A percentile compares a stretch with the other conserved stretches of the same genome.
Conservation (phyloP, 169 alveolate genomes). For the Plasmodium malariae region DNA sequence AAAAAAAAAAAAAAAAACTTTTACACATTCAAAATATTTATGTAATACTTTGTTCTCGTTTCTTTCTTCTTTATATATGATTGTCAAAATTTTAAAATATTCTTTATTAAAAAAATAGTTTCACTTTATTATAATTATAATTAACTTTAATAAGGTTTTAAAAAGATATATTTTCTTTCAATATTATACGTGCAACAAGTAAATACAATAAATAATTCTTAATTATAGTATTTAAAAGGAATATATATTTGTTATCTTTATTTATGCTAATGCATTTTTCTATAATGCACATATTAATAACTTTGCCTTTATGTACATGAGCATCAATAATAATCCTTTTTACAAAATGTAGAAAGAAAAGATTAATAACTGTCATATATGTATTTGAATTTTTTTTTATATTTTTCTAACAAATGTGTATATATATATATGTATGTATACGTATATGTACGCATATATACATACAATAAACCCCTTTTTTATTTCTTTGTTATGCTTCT, state of each 20-base stretch:
- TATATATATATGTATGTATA: conserved; percentile 4
- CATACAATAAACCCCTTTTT: no score
- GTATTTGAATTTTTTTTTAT: no score
- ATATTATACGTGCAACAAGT: conserved; percentile 5
- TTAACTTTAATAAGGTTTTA: not conserved
- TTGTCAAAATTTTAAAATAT: not conserved
- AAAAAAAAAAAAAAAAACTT: not conserved
- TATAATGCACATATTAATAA: conserved; percentile 33
- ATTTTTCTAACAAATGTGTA: not conserved
- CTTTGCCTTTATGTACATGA: conserved; percentile 1
- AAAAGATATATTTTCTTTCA: conserved; percentile 2
- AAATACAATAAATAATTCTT: conserved; percentile 15
- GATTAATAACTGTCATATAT: no score
- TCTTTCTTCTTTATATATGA: conserved; percentile 9
- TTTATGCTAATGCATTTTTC: conserved; percentile 7
- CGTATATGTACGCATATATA: not conserved
- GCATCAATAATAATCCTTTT: not conserved
- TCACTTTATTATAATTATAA: not conserved
- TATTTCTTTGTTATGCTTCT: no score
- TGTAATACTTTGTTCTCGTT: conserved; percentile 6
- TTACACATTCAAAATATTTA: not conserved
- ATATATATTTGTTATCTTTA: not conserved
- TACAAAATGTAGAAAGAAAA: not conserved
- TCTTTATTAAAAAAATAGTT: conserved; percentile 26
- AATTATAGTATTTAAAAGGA: conserved; percentile 2